Evolutionary conservation across 192 early-diverging fungal genomes (phyloP), one percentile per base, ranked within the genome.

Genomic region (Spizellomyces sp.): DNA sequence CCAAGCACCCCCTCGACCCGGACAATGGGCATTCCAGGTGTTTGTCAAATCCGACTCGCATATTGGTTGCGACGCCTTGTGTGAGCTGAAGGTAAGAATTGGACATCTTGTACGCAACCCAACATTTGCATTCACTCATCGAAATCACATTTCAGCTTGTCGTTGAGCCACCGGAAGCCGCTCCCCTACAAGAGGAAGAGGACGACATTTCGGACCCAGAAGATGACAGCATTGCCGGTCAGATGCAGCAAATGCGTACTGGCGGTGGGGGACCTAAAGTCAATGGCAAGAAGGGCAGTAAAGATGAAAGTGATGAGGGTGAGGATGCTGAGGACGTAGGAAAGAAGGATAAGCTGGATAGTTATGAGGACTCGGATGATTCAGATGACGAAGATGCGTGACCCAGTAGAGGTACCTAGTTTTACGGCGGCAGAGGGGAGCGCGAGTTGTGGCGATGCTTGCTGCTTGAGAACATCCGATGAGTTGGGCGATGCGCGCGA

Each of bases 191-290:
- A 64, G 81, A 90, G 6, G 91, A 94, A 6, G 94, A 96, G 47
- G 96, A 97, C 73, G 92, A 95, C 62, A 98, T 98, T 63, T 95
- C 93, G 15, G 97, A 98, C 71, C 95, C 96, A 44, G 97, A 96
- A 61, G 95, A 96, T 60, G 94, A 97, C 79, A 91, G 91, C 45
- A 90, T 98, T 74, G 95, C 95, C 22, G 96, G 94, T 8, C 95
- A 96, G 82, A 95, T 98, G 94, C 89, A 92, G 46, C 76, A 92
- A 81, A 87, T 95, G 86, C 76, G 74, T 54, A 10, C 48, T 10
- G 50, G 50, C 12, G 50, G 50, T 54, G 50, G 50, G 0, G 50
- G 14, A n/a, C 14, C 50, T n/a, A 54, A 54, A 19, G 17, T 19
- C 12, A 54, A 54, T 19, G 50, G 50, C 12, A 54, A 54, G 50